These are phyloP conservation scores for Amanita polypyramis DNA, from an alignment of 768 basidiomycete species.

Conservation along the genomic window DNA sequence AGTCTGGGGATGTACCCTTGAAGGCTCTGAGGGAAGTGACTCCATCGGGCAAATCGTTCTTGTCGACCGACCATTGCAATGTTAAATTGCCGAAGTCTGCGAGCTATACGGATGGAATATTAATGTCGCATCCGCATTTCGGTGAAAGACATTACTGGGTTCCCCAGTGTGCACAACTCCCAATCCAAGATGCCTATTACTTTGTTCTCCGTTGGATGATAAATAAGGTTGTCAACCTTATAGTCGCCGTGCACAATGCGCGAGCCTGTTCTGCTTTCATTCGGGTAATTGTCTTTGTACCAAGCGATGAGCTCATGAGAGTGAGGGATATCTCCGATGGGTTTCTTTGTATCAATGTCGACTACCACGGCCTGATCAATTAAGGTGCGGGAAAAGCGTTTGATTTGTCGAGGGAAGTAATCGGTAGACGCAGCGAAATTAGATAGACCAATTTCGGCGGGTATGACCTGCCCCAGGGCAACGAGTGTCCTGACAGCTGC, in stretches of 20 bases:
- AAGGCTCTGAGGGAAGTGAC: constrained; percentile 37
- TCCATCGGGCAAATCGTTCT: constrained; percentile 24
- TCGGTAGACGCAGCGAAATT: constrained; percentile 63
- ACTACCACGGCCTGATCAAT: constrained; percentile 59
- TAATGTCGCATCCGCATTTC: neutral
- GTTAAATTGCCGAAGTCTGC: constrained; percentile 90
- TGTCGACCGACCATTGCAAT: constrained; percentile 65
- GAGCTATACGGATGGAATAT: constrained; percentile 29
- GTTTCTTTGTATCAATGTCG: constrained; percentile 52
- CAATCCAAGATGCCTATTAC: constrained; percentile 97
- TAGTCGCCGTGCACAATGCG: constrained; percentile 98
- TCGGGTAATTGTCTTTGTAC: constrained; percentile 68
- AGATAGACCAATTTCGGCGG: constrained; percentile 53
- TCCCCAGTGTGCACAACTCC: constrained; percentile 94
- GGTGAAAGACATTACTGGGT: constrained; percentile 49
- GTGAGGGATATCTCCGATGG: constrained; percentile 62
- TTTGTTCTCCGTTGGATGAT: constrained; percentile 83
- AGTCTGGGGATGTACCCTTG: constrained; percentile 46
- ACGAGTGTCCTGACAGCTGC: constrained; percentile 65
- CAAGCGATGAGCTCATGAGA: constrained; percentile 65
- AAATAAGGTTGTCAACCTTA: constrained; percentile 95
- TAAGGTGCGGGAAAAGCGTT: constrained; percentile 75
- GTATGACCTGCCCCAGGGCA: constrained; percentile 53
- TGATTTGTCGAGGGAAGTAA: constrained; percentile 94
- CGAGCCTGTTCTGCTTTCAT: constrained; percentile 62